Evolutionary conservation across 176 grass and related monocot species (phyloP).

Genomic region (Triticum monococcum): DNA sequence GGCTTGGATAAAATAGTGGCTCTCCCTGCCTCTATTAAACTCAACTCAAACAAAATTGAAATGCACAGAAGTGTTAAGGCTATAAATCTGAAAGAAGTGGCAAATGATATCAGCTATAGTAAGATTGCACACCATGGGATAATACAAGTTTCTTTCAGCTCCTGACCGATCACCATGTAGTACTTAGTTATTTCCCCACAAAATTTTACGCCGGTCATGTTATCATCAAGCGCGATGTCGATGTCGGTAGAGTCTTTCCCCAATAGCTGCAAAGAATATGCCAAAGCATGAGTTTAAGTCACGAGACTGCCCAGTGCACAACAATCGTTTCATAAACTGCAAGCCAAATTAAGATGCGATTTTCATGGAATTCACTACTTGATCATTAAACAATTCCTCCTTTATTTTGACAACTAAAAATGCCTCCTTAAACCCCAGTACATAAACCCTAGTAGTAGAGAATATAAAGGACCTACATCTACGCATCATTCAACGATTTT

Average conservation of each 20-base stretch:
- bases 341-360: not conserved
- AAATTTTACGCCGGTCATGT: slow-evolving; percentile 73
- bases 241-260: slow-evolving; percentile 91
- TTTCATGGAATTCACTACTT: not conserved
- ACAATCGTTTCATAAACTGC: not conserved
- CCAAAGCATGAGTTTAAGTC: not conserved
- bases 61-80: not conserved
- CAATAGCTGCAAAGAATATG: slow-evolving; percentile 55
- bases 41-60: slow-evolving; percentile 4
- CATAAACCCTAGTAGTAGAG: not conserved
- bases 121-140: slow-evolving; percentile 75
- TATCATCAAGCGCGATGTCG: slow-evolving; percentile 92
- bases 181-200: slow-evolving; percentile 87
- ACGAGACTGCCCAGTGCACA: not conserved
- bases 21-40: not conserved
- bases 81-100: not conserved
- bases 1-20: not conserved
- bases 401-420: not conserved
- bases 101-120: not conserved
- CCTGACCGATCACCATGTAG: slow-evolving; percentile 42
- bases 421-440: too few relatives aligned
- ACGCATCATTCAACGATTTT: not conserved
- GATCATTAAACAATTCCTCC: not conserved
- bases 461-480: not conserved
- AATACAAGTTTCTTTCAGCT: slow-evolving; percentile 70